These are phyloP conservation scores for Candida ovalis DNA, from an alignment of 805 yeast genomes.

Conservation along the genomic window DNA sequence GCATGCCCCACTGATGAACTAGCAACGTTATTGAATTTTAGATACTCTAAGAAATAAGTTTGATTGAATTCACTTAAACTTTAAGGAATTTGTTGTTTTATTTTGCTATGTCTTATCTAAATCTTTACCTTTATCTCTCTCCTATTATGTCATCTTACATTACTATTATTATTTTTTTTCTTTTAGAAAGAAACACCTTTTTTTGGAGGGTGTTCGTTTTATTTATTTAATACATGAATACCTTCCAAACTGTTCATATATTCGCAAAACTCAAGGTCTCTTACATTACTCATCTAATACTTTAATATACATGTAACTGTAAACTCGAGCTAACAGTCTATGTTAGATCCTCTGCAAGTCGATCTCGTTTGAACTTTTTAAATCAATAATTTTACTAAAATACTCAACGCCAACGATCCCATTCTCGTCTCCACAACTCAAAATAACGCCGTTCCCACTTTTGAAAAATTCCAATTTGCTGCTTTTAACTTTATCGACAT, in stretches of 20 bases:
- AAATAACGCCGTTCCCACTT: conserved; percentile 72
- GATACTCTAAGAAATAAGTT: conserved; percentile 10
- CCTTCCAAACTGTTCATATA: too few species aligned
- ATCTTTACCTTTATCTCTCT: background rate
- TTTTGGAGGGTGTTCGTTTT: too few species aligned
- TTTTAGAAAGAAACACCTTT: too few species aligned
- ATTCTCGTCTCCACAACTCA: conserved; percentile 55
- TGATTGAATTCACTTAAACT: background rate
- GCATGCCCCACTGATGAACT: conserved; percentile 60
- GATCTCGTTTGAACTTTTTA: background rate
- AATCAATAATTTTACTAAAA: conserved; percentile 34
- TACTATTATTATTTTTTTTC: too few species aligned
- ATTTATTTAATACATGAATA: too few species aligned
- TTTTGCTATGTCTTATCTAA: background rate
- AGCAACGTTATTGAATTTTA: conserved; percentile 47
- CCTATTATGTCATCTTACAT: too few species aligned
- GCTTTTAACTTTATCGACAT: conserved; percentile 44
- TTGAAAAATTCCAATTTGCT: conserved; percentile 49
- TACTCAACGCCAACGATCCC: conserved; percentile 48
- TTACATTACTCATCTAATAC: too few species aligned
- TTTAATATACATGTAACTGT: too few species aligned
- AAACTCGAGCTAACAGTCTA: too few species aligned
- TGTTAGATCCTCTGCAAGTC: background rate
- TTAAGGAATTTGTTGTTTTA: background rate
- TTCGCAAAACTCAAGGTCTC: too few species aligned